Base-by-base conservation (phyloP, 768 basidiomycete genomes). In the Hydnomerulius pinastri region DNA sequence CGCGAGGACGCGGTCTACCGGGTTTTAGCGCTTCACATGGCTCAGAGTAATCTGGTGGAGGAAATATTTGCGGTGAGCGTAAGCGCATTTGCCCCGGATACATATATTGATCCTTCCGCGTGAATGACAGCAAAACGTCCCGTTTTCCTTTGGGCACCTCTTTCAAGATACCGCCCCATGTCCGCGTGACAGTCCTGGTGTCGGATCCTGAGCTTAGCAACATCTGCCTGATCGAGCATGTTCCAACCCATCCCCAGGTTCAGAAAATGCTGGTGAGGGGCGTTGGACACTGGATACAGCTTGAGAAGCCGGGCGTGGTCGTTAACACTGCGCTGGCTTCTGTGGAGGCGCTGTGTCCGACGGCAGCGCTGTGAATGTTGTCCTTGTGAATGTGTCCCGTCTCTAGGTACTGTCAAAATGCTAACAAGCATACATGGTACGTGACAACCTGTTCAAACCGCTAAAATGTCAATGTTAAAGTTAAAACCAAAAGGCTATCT, bases 241-340 rank as follows among this genome's bases (percentile, higher is more conserved):
- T 56, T 4, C 50, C 47, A 8, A 24, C 29, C 27, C 46, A 54
- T 33, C 41, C 46, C 1, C 48, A 44, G 33, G 50, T 50, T 23
- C 50, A 25, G 30, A 15, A 15, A 10, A 43, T 51, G 12, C 7
- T 15, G 24, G 44, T 59, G 2, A 30, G 36, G 13, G 56, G 47
- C 18, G 50, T 50, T 30, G 12, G 51, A 25, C 61, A 59, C 37
- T 59, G 51, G 50, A 46, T 62, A 33, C 57, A 59, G 27, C 42
- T 52, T 37, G 55, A 57, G 4, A 9, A 55, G 23, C 51, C 51
- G 0, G 36, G 38, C 0, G 45, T 27, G 36, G 51, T 54, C 13
- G 51, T 61, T 21, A 47, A 28, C 10, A 46, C 43, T 15, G 40
- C 24, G n/a, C n/a, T n/a, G n/a, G n/a, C n/a, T n/a, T n/a, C n/a